Conservation (phyloP, 2,329 filamentous ascomycete species). For the Alternaria ventricosa region DNA sequence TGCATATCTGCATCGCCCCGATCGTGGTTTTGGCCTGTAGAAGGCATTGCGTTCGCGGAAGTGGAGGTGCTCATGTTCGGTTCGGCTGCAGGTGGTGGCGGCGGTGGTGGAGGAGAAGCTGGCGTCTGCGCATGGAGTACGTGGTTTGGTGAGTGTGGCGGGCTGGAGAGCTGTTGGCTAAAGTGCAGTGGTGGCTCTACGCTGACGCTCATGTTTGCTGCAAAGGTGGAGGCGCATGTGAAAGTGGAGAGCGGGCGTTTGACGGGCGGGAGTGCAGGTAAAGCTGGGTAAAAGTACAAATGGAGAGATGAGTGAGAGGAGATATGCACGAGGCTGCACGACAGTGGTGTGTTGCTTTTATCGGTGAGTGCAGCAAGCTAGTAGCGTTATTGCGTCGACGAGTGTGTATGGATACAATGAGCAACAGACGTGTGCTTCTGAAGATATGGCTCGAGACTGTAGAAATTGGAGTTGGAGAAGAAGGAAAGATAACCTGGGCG, state of each 20-base stretch:
- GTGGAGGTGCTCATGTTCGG: slow-evolving; percentile 46
- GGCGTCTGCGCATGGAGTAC: slow-evolving; percentile 34
- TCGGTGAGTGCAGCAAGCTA: slow-evolving; percentile 10
- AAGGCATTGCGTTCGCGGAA: slow-evolving; percentile 39
- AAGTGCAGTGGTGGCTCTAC: slow-evolving; percentile 49
- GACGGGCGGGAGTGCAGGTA: background rate
- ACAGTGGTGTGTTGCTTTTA: slow-evolving; percentile 10
- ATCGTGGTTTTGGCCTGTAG: slow-evolving; percentile 45
- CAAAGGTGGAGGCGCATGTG: slow-evolving; percentile 18
- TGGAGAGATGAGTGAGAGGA: background rate
- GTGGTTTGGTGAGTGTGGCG: slow-evolving; percentile 40
- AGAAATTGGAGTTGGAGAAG: slow-evolving; percentile 1
- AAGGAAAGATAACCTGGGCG: slow-evolving; percentile 18
- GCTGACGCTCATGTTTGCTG: slow-evolving; percentile 49
- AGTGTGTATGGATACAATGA: background rate
- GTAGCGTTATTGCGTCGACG: slow-evolving; percentile 1
- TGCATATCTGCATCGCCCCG: slow-evolving; percentile 47
- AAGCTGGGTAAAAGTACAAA: slow-evolving; percentile 6
- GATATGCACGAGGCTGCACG: slow-evolving; percentile 21
- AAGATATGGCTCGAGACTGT: background rate
- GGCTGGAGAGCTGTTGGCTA: slow-evolving; percentile 42
- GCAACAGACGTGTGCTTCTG: background rate
- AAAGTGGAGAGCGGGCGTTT: slow-evolving; percentile 6
- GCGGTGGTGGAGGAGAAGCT: slow-evolving; percentile 24
- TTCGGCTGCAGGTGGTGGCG: slow-evolving; percentile 33